Percentiles rank a stretch among this genome's conserved stretches.
Conservation (phyloP, 495 filamentous ascomycete genomes). For the Trichodelitschia bisporula region DNA sequence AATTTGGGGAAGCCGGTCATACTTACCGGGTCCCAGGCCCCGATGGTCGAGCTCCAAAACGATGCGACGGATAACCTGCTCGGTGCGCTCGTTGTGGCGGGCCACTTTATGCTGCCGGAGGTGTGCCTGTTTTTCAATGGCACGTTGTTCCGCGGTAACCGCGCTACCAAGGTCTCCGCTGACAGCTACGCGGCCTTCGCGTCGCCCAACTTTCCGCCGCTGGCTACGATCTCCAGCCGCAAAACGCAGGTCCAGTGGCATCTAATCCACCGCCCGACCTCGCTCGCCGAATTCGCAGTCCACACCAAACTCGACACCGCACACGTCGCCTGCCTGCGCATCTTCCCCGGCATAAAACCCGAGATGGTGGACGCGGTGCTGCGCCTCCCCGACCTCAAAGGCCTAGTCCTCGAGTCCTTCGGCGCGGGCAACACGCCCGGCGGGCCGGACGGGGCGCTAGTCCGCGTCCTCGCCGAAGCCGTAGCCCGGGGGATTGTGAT, state of each 20-base stretch:
- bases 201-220: constrained; percentile 56
- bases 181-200: constrained; percentile 70
- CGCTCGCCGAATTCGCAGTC: constrained; percentile 49
- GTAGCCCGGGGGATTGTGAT: constrained; percentile 65
- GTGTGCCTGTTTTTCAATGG: constrained; percentile 93
- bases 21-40: constrained; percentile 74
- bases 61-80: constrained; percentile 95
- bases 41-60: constrained; percentile 78
- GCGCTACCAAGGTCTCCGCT: constrained; percentile 72
- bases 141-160: constrained; percentile 75
- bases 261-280: constrained; percentile 48
- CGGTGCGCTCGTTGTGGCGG: constrained; percentile 76
- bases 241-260: constrained; percentile 70
- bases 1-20: constrained; percentile 84
- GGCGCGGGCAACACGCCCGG: constrained; percentile 84
- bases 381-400: constrained; percentile 48
- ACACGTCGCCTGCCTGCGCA: constrained; percentile 77
- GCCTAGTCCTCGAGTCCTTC: constrained; percentile 82
- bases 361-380: constrained; percentile 86
- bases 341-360: constrained; percentile 89
- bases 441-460: constrained; percentile 61
- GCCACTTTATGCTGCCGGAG: constrained; percentile 90
- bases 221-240: constrained; percentile 58
- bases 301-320: constrained; percentile 59
- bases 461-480: constrained; percentile 51